phyloP scores from a whole-genome alignment of 1,284 basidiomycete genomes.

The Ustanciosporium gigantosporum region DNA sequence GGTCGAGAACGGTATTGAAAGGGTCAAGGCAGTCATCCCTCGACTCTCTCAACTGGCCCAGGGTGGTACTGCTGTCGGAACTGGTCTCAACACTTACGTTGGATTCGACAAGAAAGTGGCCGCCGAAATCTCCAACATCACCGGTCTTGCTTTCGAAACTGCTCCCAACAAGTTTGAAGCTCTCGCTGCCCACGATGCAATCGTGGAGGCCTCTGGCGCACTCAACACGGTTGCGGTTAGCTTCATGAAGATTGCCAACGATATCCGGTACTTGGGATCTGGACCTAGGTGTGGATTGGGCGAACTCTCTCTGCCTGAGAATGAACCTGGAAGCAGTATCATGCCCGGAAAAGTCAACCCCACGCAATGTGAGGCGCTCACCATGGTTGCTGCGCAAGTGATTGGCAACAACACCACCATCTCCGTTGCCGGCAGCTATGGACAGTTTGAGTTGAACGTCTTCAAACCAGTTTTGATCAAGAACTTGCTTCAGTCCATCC shows the following conservation, averaged over 20 bases:
- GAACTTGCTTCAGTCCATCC: constrained; percentile 93
- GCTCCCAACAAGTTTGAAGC: constrained; percentile 99
- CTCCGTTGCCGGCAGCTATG: constrained; percentile 87
- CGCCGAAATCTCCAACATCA: constrained; percentile 86
- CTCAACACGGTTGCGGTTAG: constrained; percentile 93
- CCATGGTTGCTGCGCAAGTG: constrained; percentile 98
- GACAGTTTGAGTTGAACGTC: constrained; percentile 98
- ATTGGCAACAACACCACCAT: constrained; percentile 97
- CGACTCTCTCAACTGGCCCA: constrained; percentile 89
- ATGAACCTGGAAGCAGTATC: constrained; percentile 98
- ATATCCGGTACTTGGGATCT: constrained; percentile 95
- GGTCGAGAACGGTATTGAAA: constrained; percentile 84
- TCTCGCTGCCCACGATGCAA: constrained; percentile 92
- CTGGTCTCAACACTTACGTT: constrained; percentile 89
- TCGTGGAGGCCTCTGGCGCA: constrained; percentile 95
- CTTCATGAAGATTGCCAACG: constrained; percentile 99
- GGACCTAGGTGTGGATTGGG: constrained; percentile 97
- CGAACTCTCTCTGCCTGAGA: constrained; percentile 91
- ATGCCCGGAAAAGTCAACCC: constrained; percentile 99
- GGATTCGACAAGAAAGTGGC: constrained; percentile 97
- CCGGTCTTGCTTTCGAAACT: constrained; percentile 87
- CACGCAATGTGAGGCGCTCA: constrained; percentile 94
- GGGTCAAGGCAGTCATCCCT: constrained; percentile 80
- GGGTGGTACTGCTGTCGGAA: constrained; percentile 98
- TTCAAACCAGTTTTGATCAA: constrained; percentile 99